Base-by-base conservation (phyloP, 2,329 filamentous ascomycete genomes). In the Aspergillus candidus region DNA sequence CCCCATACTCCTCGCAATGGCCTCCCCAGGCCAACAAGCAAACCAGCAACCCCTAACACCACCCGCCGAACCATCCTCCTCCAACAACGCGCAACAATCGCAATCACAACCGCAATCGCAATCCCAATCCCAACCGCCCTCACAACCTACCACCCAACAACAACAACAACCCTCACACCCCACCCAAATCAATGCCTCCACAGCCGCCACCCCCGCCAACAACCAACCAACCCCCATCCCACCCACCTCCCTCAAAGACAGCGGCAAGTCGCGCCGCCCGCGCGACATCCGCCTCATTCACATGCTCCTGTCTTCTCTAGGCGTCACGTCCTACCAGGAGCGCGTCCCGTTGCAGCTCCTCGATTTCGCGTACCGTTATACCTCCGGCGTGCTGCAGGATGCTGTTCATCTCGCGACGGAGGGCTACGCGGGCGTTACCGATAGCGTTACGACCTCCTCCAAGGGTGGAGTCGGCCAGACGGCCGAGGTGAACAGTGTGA, bases 361-460 rank as follows among this genome's bases (percentile, higher is more conserved):
- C 57, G 72, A 75, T 50, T 75, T 75, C 51, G 73, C 72, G 39
- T 74, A 75, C 63, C 69, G 73, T 43, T 77, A 77, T 58, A 77
- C 75, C 4, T 74, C 73, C 27, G 69, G 69, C 15, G 71, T 74
- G 1, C 62, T 78, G 1, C 71, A 74, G 50, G 75, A 78, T 49
- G 72, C 75, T 5, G 63, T 76, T 11, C 72, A 77, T 41, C 69
- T 75, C 17, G 67, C 70, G 15, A 70, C 68, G 17, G 73, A 75
- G 58, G 72, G 72, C 5, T 77, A 77, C 47, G 65, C 71, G 1
- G 70, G 69, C 4, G 64, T 66, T 0, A 55, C 55, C 2, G 62
- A 61, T 11, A 7, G 7, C 22, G 22, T 27, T 6, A 10, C 22
- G 22, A 27, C 22, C 5, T 27, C 22, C 22, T 27, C 22, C 3